phyloP scores from a whole-genome alignment of 805 yeast genomes.

The Zygoascus flipseniorum region DNA sequence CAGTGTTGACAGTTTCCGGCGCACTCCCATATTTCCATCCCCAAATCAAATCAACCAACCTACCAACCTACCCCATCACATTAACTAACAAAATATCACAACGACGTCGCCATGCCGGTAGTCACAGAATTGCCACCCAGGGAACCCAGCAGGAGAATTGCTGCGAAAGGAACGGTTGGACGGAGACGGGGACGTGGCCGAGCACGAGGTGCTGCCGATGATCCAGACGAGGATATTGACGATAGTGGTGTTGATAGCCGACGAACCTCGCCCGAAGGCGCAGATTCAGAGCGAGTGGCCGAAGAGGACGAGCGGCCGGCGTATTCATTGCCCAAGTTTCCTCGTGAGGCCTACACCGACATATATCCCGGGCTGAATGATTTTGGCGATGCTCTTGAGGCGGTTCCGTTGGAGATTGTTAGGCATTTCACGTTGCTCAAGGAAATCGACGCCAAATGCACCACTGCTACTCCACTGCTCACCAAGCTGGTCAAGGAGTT shows the following conservation, averaged over 20 bases:
- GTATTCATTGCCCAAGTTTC: not conserved
- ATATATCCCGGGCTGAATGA: slow-evolving; percentile 82
- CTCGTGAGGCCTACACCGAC: slow-evolving; percentile 6
- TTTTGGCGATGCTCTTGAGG: slow-evolving; percentile 82
- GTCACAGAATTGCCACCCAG: slow-evolving; percentile 8
- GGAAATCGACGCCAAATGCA: slow-evolving; percentile 93
- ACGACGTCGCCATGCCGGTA: slow-evolving; percentile 3
- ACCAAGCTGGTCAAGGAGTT: slow-evolving; percentile 45
- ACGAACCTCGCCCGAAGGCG: not conserved
- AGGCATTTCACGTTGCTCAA: slow-evolving; percentile 80
- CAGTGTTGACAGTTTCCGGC: too few relatives aligned
- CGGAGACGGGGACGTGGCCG: not conserved
- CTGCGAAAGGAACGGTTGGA: not conserved
- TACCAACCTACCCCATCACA: not conserved
- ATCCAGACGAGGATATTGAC: not conserved
- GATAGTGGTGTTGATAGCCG: not conserved
- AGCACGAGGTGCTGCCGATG: not conserved
- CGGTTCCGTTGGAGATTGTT: slow-evolving; percentile 74
- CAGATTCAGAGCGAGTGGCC: not conserved
- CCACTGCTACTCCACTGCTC: slow-evolving; percentile 60
- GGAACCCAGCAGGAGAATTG: slow-evolving; percentile 9
- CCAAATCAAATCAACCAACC: not conserved
- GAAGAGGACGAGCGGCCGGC: slow-evolving; percentile 1
- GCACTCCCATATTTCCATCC: not conserved
- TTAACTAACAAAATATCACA: not conserved